Evolutionary conservation across 306 rosid species (phyloP), one percentile per base, ranked within the genome.

Genomic region (Acacia confusa): DNA sequence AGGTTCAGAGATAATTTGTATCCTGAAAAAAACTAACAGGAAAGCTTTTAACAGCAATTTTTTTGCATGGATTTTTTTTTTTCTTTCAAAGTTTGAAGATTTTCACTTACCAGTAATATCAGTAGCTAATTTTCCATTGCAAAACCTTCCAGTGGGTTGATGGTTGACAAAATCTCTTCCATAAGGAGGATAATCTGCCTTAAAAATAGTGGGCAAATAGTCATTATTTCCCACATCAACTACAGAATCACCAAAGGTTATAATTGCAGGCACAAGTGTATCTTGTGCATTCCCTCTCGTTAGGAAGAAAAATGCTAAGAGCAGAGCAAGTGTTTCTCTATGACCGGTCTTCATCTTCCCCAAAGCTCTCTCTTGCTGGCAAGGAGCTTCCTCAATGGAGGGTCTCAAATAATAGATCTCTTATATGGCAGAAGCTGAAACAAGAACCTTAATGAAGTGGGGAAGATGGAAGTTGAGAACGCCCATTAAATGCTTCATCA

Each of bases 71-170:
- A 30, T 15, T 48, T 16, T 48, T 48, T 47, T 47, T 16, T 47
- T 47, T 47, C 9, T 47, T 25, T 28, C 30, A 9, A 77, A 66
- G 0, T 52, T 32, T 41, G 50, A 74, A 38, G 74, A 17, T 17
- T 65, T 38, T 15, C 12, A 81, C 81, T 74, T 80, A 93, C 98
- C 99, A 57, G 97, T 96, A 80, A 92, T 76, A 85, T 95, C 99
- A 82, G 98, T 96, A 53, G 98, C 99, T 70, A 96, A 81, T 79
- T 96, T 96, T 0, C 99, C 98, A 81, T 96, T 94, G 83, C 98
- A 92, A 76, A 96, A 96, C 85, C 99, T 92, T 25, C 99, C 98
- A 10, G 99, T 93, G 28, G 98, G 83, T 77, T 92, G 89, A n/a
- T 94, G 97, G 66, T 85, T 94, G 70, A 77, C 79, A 74, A 88